Base-by-base conservation (phyloP, 495 filamentous ascomycete genomes). In the Neurospora hispaniola region DNA sequence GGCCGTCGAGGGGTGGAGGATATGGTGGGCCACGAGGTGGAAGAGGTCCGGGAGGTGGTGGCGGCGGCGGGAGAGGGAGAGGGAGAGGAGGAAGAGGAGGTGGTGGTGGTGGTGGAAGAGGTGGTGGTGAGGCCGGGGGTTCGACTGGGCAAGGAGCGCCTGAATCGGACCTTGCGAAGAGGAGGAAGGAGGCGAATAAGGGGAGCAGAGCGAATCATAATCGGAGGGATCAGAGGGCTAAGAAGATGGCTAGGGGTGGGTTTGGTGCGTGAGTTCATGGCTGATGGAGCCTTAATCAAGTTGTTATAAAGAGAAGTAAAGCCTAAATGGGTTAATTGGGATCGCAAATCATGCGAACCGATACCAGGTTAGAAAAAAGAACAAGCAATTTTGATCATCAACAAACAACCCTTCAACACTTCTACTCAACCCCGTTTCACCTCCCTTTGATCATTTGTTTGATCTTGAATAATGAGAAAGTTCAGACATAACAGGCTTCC, bases 161-260 rank as follows among this genome's bases (percentile, higher is more conserved):
- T 2, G 87, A 90, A 71, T 82, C 82, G 62, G 90, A 78, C 4
- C 16, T 66, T 2, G 79, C 83, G 20, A 90, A 86, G 40, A 84
- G 83, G 75, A 90, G 81, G 76, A 97, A 88, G 80, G 91, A 87
- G 77, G 87, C 86, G 75, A 91, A 85, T 69, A 93, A 88, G 74
- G 86, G 85, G 38, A 86, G 85, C 4, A 88, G 83, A 72, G 89
- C 87, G 73, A 90, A 91, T 71, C 88, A 93, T 76, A 88, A 86
- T 74, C 88, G 91, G 69, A 87, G 91, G 73, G 89, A 94, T 72
- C 90, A 91, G 78, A 82, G 90, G 44, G 91, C 92, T 70, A 91
- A 84, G 80, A 96, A 96, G 84, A 92, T 95, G 85, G 89, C 88
- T 23, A 85, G 90, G 44, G 88, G 86, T 69, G 88, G 86, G 9